These are phyloP conservation scores for Calonectria naviculata DNA, from an alignment of 2,329 filamentous ascomycete species.

Conservation along the genomic window DNA sequence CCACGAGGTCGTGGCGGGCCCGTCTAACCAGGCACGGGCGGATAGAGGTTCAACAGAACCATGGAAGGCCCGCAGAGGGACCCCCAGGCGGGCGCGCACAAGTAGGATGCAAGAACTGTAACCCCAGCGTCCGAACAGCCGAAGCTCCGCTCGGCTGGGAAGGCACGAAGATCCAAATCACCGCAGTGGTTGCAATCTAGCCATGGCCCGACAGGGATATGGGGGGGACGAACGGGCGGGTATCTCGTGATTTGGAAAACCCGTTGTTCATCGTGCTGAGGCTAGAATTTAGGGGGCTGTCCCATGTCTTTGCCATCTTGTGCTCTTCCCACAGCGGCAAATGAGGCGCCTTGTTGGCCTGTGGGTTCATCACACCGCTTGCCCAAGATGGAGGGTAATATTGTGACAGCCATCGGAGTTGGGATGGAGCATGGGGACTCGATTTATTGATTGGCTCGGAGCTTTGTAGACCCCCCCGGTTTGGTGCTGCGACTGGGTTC, in stretches of 20 bases:
- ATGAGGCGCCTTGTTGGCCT: constrained; percentile 10
- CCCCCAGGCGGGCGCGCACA: background rate
- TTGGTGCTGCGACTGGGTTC: background rate
- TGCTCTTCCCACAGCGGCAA: background rate
- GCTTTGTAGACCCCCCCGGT: background rate
- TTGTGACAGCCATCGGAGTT: background rate
- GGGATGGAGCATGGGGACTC: background rate
- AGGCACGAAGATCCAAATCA: constrained; percentile 24
- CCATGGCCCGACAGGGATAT: background rate
- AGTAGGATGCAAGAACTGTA: background rate
- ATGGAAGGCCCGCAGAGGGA: background rate
- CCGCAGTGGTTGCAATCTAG: background rate
- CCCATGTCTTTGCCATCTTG: background rate
- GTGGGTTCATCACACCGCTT: constrained; percentile 19
- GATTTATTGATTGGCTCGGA: background rate
- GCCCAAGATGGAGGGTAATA: constrained; percentile 9
- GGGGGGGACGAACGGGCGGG: background rate
- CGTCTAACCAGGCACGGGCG: background rate
- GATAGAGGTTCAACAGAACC: constrained; percentile 8
- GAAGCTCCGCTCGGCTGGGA: background rate
- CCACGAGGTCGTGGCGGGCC: constrained; percentile 15
- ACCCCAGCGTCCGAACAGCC: background rate
- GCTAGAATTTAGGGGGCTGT: constrained; percentile 1
- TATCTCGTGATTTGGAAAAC: constrained; percentile 10
- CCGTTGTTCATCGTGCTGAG: background rate